phyloP scores from a whole-genome alignment of 2,329 filamentous ascomycete species.

The Huntiella abstrusa region DNA sequence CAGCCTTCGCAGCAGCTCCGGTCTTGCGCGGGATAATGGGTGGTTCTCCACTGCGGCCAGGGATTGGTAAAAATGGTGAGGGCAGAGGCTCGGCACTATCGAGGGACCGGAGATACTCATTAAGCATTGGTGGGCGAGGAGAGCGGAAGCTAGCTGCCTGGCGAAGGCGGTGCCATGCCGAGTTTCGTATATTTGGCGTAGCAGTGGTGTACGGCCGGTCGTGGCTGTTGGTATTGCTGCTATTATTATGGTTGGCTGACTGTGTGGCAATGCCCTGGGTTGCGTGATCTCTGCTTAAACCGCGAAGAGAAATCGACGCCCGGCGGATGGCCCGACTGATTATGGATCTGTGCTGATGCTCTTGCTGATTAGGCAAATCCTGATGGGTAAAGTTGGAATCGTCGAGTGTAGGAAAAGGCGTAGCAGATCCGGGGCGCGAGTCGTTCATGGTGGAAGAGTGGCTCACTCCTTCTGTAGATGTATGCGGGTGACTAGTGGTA shows the following conservation, averaged over 20 bases:
- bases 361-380: background rate
- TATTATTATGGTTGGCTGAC: too few relatives aligned
- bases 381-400: background rate
- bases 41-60: conserved; percentile 32
- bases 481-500: background rate
- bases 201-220: conserved; percentile 5
- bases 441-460: too few relatives aligned
- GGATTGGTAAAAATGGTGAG: conserved; percentile 19
- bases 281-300: background rate
- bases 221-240: too few relatives aligned
- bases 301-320: background rate
- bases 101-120: conserved; percentile 10
- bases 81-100: conserved; percentile 12
- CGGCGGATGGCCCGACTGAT: background rate
- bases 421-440: too few relatives aligned
- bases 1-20: conserved; percentile 42
- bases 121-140: conserved; percentile 25
- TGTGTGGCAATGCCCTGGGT: too few relatives aligned
- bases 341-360: background rate
- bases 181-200: conserved; percentile 11
- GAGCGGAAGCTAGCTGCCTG: conserved; percentile 33
- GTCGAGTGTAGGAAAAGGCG: background rate
- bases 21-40: conserved; percentile 41
- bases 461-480: background rate
- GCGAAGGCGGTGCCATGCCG: conserved; percentile 31